phyloP scores from a whole-genome alignment of 495 filamentous ascomycete species.

The Penicillium maclennaniae region DNA sequence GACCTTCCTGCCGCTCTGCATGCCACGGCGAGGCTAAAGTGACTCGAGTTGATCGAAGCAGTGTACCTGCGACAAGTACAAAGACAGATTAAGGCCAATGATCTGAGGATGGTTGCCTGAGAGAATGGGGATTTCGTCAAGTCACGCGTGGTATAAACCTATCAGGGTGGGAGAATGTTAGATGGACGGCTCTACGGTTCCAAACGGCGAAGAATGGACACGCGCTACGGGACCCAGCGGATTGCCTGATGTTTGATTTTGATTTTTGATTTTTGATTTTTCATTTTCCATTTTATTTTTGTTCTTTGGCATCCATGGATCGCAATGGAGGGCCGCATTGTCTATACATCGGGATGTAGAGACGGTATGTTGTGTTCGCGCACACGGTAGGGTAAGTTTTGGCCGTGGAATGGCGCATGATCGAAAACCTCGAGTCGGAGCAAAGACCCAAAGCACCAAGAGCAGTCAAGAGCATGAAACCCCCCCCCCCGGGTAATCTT shows the following conservation, averaged over 20 bases:
- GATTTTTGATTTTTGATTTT: too few species aligned
- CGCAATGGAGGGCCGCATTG: background rate
- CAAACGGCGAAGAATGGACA: background rate
- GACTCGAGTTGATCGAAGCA: constrained; percentile 7
- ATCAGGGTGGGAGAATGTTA: background rate
- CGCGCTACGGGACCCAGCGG: background rate
- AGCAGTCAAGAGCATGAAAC: background rate
- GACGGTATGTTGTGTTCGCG: background rate
- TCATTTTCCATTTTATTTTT: too few species aligned
- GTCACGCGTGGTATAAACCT: background rate
- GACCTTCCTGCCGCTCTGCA: constrained; percentile 9
- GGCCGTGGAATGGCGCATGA: constrained; percentile 8
- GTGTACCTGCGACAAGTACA: constrained; percentile 15
- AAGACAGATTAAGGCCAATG: background rate
- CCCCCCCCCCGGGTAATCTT: background rate
- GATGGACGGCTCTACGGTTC: background rate
- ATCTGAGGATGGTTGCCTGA: background rate
- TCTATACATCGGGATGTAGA: background rate
- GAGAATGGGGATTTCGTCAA: constrained; percentile 1
- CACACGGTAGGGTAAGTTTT: background rate
- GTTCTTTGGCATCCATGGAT: background rate
- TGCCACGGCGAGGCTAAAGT: constrained; percentile 11
- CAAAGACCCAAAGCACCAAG: background rate
- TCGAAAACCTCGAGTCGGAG: background rate
- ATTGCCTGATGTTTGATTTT: background rate